Evolutionary conservation across 345 rosid genomes (phyloP).

Genomic region (Noccaea bulbosa): DNA sequence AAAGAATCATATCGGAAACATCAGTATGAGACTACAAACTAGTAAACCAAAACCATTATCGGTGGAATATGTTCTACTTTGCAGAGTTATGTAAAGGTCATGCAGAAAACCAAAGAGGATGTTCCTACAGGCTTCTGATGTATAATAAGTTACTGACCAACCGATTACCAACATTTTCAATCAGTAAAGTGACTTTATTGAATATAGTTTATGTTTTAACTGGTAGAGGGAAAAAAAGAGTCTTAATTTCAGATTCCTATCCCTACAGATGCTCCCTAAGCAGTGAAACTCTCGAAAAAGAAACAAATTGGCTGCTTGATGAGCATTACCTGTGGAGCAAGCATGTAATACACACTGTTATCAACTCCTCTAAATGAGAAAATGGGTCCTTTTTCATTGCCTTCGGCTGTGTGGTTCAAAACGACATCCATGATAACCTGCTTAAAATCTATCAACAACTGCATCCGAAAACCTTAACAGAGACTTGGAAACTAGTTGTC

Average conservation of each 20-base stretch:
- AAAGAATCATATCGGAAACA: constrained; percentile 11
- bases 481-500: constrained; percentile 32
- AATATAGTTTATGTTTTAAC: not conserved
- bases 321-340: constrained; percentile 87
- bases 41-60: constrained; percentile 11
- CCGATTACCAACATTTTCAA: no score
- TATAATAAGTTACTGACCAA: constrained; percentile 20
- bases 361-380: constrained; percentile 92
- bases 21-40: constrained; percentile 19
- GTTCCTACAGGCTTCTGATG: constrained; percentile 24
- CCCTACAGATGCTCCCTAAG: constrained; percentile 13
- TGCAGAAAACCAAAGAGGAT: constrained; percentile 5
- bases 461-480: constrained; percentile 29
- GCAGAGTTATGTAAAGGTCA: constrained; percentile 12
- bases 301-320: constrained; percentile 13
- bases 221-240: not conserved
- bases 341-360: constrained; percentile 91
- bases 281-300: constrained; percentile 11
- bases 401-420: constrained; percentile 98
- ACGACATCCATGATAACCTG: constrained; percentile 97
- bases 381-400: constrained; percentile 89
- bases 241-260: not conserved
- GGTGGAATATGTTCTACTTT: not conserved
- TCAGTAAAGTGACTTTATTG: constrained; percentile 7
- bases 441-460: constrained; percentile 37